Evolutionary conservation across 2,329 filamentous ascomycete genomes (phyloP), one percentile per base, ranked within the genome.

Genomic region (Talaromyces atroroseus): DNA sequence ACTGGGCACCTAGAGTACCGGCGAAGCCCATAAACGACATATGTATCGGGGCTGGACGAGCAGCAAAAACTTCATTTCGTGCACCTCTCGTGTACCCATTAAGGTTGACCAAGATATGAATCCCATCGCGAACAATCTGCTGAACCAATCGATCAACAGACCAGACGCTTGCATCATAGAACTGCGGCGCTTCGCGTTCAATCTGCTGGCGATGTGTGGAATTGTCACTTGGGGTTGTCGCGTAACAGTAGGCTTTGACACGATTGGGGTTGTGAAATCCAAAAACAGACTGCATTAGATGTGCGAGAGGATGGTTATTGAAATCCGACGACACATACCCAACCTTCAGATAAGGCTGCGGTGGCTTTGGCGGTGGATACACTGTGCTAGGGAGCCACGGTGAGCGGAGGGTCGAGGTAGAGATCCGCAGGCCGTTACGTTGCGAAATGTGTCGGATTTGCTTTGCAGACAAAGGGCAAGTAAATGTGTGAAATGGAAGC

Each of bases 1-100:
- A 99, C 69, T 99, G 94, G 2, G 94, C 94, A 5, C 94, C 94
- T 1, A 99, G 77, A 0, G 92, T 96, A 10, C 94, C 94, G 0
- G 94, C 94, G 69, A 99, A 99, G 0, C 94, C 94, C 94, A 99
- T 99, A 67, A 99, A 99, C 0, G 94, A 96, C 94, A 99, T 99
- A 63, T 99, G 94, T 45, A 99, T 90, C 0, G 94, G 94, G 2
- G 92, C 91, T 16, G 94, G 90, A 24, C 95, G 85, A 21, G 94
- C 94, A 21, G 94, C 94, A 70, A 99, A 99, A 3, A 99, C 87
- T 68, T 99, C 94, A 64, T 99, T 99, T 23, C 92, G 85, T n/a
- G 94, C 94, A 29, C 94, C 94, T 54, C 94, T 83, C 0, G 94
- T 99, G 71, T 99, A 99, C 11, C 94, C 94, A 65, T 99, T 99